These are phyloP conservation scores for Schrenkiella parvula DNA, from an alignment of 345 rosid genomes.

Conservation along the genomic window DNA sequence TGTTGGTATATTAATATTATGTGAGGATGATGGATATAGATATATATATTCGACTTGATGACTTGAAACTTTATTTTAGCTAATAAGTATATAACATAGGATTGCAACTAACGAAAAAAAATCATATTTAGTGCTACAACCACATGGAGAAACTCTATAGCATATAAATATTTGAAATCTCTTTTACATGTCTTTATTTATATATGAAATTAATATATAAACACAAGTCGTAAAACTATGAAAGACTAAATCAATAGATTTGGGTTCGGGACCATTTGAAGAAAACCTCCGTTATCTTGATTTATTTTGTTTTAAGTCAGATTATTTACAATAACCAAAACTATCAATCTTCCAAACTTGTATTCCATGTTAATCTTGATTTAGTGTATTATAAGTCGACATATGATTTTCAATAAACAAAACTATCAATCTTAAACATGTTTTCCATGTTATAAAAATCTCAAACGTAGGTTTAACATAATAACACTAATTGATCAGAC, in stretches of 20 bases:
- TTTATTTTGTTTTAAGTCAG: not conserved
- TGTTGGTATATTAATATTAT: not conserved
- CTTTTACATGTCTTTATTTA: not conserved
- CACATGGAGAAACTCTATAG: not conserved
- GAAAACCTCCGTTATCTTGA: not conserved
- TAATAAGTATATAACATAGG: too few relatives aligned
- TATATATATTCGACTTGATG: not conserved
- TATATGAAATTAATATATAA: not conserved
- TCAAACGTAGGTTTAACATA: not conserved
- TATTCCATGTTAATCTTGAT: not conserved
- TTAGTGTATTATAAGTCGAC: not conserved
- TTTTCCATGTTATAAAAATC: not conserved
- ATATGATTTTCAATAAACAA: not conserved
- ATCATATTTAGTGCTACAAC: not conserved
- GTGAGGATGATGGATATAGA: not conserved
- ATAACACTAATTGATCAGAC: not conserved
- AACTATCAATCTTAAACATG: not conserved
- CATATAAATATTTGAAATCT: not conserved
- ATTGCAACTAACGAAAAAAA: not conserved
- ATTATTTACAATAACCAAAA: not conserved
- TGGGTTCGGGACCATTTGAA: not conserved
- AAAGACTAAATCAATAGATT: not conserved
- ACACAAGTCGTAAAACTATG: not conserved
- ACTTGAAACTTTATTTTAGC: not conserved
- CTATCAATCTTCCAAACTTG: not conserved